A percentile compares a stretch with the other conserved stretches of the same genome.
phyloP scores from a whole-genome alignment of 306 rosid species.

The Astragalus membranaceus region DNA sequence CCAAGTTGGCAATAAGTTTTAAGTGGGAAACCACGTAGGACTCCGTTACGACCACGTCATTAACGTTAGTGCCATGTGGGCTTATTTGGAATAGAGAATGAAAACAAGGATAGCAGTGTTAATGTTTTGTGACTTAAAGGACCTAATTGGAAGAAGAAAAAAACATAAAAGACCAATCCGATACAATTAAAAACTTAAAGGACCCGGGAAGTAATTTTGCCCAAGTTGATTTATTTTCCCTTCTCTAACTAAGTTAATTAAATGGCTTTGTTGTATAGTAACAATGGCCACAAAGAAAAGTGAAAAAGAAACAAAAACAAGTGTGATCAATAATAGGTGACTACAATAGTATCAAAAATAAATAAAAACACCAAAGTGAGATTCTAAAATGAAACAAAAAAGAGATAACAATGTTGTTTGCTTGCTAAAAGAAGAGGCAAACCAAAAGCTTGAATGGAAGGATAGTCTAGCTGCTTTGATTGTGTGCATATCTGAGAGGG shows the following conservation, averaged over 20 bases:
- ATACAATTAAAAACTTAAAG: too few species aligned
- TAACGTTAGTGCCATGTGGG: too few species aligned
- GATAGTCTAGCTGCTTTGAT: conserved; percentile 33
- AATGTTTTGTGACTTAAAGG: too few species aligned
- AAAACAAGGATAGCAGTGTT: too few species aligned
- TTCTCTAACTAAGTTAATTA: background rate
- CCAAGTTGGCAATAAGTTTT: too few species aligned
- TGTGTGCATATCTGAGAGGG: conserved; percentile 51
- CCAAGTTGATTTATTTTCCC: too few species aligned
- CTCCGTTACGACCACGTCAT: too few species aligned
- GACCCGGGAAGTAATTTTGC: too few species aligned
- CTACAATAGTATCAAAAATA: background rate
- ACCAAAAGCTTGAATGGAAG: conserved; percentile 31
- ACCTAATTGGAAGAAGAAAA: too few species aligned
- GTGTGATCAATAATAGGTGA: background rate
- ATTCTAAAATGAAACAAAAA: conserved; percentile 11
- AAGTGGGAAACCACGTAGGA: too few species aligned
- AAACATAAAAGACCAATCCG: too few species aligned
- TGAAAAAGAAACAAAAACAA: background rate
- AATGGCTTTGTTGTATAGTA: conserved; percentile 6
- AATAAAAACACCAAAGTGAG: background rate
- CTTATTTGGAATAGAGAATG: too few species aligned
- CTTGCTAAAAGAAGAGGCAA: conserved; percentile 37
- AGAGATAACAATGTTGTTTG: conserved; percentile 25
- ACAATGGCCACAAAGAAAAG: conserved; percentile 23